Evolutionary conservation across 2,329 filamentous ascomycete species (phyloP), one percentile per base, ranked within the genome.

Genomic region (Diaporthe longicolla): DNA sequence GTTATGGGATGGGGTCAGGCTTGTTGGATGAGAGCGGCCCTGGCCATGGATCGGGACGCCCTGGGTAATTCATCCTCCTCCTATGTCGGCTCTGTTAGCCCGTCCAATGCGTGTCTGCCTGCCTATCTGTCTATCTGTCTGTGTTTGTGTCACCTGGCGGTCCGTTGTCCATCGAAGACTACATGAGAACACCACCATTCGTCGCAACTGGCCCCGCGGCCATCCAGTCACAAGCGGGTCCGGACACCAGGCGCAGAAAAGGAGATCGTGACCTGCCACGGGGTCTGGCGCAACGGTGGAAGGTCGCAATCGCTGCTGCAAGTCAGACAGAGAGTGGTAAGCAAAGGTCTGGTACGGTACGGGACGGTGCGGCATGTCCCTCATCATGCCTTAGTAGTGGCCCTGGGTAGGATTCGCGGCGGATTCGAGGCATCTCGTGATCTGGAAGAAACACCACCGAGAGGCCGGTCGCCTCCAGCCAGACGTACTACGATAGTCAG

Each of bases 181-280:
- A 19, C 8, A 26, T 32, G n/a, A 37, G 21, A 24, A 35, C 32
- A 29, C 29, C 45, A 52, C 48, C 40, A 32, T 48, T 32, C 32
- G 15, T 35, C 59, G 40, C 26, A 65, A 65, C 15, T 43, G 26
- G 29, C 43, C 61, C 24, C 17, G 35, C 6, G 57, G 57, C 57
- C 57, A 19, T 29, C 61, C 61, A 45, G 43, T 50, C 37, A 21
- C 61, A 26, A 52, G 45, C 45, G 45, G 29, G 63, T 52, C 63
- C 37, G 15, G 63, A 45, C 63, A 52, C 45, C 63, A 19, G 29
- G 63, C 24, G 24, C 55, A 63, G 26, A 71, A 71, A 71, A 71
- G 45, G 69, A 71, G 69, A 71, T 63, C 57, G 45, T 57, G 69
- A 71, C 61, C 59, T 63, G 45, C 69, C 11, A 5, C 43, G 57